Evolutionary conservation across 441 rosid genomes (phyloP).

Genomic region (Corymbia citriodora): DNA sequence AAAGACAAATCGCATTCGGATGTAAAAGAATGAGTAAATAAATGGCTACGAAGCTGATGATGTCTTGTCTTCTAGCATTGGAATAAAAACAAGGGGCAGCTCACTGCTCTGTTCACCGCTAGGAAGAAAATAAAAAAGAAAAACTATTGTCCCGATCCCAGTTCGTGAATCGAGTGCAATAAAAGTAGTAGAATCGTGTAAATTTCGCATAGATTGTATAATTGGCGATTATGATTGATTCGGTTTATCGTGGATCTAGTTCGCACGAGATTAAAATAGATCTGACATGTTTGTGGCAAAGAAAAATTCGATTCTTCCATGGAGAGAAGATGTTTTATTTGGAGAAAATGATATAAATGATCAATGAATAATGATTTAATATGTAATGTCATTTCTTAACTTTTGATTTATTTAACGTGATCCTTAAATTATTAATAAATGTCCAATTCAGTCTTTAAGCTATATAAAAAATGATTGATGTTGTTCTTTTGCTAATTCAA

Average conservation of each 20-base stretch:
- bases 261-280: neutral
- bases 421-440: too few species aligned
- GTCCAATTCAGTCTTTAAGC: too few species aligned
- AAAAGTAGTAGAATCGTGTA: neutral
- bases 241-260: neutral
- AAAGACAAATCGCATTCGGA: neutral
- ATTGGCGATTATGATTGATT: neutral
- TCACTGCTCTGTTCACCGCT: neutral
- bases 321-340: neutral
- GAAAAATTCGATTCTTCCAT: neutral
- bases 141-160: neutral
- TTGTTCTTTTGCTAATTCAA: too few species aligned
- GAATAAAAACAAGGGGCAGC: neutral
- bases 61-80: neutral
- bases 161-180: neutral
- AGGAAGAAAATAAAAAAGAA: neutral
- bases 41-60: neutral
- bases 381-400: too few species aligned
- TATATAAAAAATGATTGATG: too few species aligned
- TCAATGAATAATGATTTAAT: too few species aligned
- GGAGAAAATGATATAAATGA: too few species aligned
- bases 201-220: neutral
- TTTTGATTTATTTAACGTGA: too few species aligned
- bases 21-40: neutral
- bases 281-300: neutral